Conservation (phyloP, 2,329 filamentous ascomycete species). For the Phialophora tarda region DNA sequence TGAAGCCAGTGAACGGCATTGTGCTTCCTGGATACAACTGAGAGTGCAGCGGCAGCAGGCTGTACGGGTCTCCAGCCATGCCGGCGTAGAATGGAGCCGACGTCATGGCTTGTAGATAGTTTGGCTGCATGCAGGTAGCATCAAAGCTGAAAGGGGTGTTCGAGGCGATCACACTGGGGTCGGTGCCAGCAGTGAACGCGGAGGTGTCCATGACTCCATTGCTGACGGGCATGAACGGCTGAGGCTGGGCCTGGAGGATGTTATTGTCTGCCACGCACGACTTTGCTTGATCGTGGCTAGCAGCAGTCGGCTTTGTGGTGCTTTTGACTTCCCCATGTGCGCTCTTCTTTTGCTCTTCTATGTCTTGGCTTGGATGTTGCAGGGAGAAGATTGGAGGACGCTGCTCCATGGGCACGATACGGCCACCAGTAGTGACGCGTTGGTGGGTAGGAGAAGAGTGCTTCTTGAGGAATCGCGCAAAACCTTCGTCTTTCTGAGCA, state of each 20-base stretch:
- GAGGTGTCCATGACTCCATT: slow-evolving; percentile 11
- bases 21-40: slow-evolving; percentile 20
- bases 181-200: slow-evolving; percentile 13
- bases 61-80: slow-evolving; percentile 27
- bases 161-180: slow-evolving; percentile 14
- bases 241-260: slow-evolving; percentile 15
- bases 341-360: slow-evolving; percentile 34
- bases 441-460: slow-evolving; percentile 57
- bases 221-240: slow-evolving; percentile 9
- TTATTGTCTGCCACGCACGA: slow-evolving; percentile 11
- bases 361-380: slow-evolving; percentile 9
- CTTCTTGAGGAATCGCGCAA: slow-evolving; percentile 54
- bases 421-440: slow-evolving; percentile 56
- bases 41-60: slow-evolving; percentile 8
- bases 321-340: slow-evolving; percentile 24
- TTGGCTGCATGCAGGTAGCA: slow-evolving; percentile 15
- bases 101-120: slow-evolving; percentile 21
- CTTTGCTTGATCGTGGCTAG: slow-evolving; percentile 6
- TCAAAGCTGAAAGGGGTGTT: slow-evolving; percentile 20
- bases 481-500: slow-evolving; percentile 50
- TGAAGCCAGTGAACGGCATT: slow-evolving; percentile 23
- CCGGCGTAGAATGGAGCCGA: slow-evolving; percentile 12
- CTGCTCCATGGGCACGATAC: slow-evolving; percentile 55
- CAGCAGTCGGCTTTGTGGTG: slow-evolving; percentile 8
- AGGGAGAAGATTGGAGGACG: slow-evolving; percentile 48